phyloP scores from a whole-genome alignment of 1,284 basidiomycete genomes.

The Pisolithus thermaeus region DNA sequence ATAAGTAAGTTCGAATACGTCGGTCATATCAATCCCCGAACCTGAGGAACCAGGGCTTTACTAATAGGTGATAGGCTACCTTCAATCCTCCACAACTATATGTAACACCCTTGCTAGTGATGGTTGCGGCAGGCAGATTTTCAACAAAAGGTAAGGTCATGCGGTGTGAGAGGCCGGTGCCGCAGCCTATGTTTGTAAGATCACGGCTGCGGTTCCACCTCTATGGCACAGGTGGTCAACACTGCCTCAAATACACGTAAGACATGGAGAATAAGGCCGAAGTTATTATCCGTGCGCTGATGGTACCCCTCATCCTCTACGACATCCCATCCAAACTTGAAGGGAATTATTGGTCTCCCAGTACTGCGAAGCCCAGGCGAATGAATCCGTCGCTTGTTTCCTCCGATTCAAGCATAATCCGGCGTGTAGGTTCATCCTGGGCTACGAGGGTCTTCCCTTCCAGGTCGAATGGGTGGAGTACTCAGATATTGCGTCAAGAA shows the following conservation, averaged over 20 bases:
- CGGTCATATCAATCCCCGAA: slow-evolving; percentile 60
- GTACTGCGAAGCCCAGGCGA: slow-evolving; percentile 15
- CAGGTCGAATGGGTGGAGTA: slow-evolving; percentile 26
- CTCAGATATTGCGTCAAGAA: slow-evolving; percentile 22
- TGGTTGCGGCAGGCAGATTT: slow-evolving; percentile 17
- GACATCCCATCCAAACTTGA: slow-evolving; percentile 24
- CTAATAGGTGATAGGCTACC: too few relatives aligned
- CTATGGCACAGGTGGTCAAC: too few relatives aligned
- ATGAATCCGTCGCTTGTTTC: background rate
- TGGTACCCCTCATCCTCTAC: slow-evolving; percentile 23
- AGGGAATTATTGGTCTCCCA: slow-evolving; percentile 18
- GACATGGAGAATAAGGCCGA: background rate
- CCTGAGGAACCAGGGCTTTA: slow-evolving; percentile 27
- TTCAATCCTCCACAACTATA: too few relatives aligned
- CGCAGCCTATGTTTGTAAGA: too few relatives aligned
- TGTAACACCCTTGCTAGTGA: too few relatives aligned
- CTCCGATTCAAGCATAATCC: background rate
- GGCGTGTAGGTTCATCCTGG: slow-evolving; percentile 18
- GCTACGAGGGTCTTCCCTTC: slow-evolving; percentile 29
- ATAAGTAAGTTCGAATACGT: slow-evolving; percentile 75
- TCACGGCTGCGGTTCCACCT: too few relatives aligned
- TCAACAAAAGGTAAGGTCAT: slow-evolving; percentile 9
- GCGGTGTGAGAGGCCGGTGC: too few relatives aligned
- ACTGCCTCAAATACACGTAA: slow-evolving; percentile 2
- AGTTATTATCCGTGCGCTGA: background rate